These are phyloP conservation scores for Kodamaea sagamina DNA, from an alignment of 805 yeast genomes.

Conservation along the genomic window DNA sequence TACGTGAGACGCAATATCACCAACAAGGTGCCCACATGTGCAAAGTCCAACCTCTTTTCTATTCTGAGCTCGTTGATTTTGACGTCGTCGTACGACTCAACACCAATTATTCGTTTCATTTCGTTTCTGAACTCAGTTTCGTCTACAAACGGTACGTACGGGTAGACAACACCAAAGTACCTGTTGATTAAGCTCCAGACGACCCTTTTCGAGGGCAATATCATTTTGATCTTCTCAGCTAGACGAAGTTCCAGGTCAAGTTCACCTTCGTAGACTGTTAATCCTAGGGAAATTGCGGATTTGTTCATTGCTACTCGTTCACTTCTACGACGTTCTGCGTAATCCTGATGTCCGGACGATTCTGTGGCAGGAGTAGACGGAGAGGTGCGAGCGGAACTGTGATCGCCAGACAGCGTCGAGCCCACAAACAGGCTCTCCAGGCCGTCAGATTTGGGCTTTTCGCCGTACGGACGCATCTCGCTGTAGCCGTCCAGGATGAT, in stretches of 20 bases:
- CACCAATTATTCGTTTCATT: constrained; percentile 22
- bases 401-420: neutral
- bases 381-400: neutral
- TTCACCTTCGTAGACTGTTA: constrained; percentile 35
- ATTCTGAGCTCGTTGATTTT: constrained; percentile 13
- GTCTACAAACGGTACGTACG: constrained; percentile 24
- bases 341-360: neutral
- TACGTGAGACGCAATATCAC: constrained; percentile 36
- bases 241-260: constrained; percentile 35
- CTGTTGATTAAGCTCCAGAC: constrained; percentile 15
- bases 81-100: constrained; percentile 11
- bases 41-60: constrained; percentile 34
- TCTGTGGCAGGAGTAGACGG: neutral
- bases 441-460: neutral
- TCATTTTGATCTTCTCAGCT: constrained; percentile 41
- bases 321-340: neutral
- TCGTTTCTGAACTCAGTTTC: constrained; percentile 21
- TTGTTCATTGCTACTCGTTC: constrained; percentile 25
- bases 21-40: constrained; percentile 34
- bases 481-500: constrained; percentile 26
- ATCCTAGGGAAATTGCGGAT: constrained; percentile 34
- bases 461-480: constrained; percentile 23
- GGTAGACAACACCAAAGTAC: constrained; percentile 22
- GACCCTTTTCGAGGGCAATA: constrained; percentile 5
- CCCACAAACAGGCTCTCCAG: constrained; percentile 8